Evolutionary conservation across 371 early-diverging fungal genomes (phyloP).

Genomic region (Mortierella sp.): DNA sequence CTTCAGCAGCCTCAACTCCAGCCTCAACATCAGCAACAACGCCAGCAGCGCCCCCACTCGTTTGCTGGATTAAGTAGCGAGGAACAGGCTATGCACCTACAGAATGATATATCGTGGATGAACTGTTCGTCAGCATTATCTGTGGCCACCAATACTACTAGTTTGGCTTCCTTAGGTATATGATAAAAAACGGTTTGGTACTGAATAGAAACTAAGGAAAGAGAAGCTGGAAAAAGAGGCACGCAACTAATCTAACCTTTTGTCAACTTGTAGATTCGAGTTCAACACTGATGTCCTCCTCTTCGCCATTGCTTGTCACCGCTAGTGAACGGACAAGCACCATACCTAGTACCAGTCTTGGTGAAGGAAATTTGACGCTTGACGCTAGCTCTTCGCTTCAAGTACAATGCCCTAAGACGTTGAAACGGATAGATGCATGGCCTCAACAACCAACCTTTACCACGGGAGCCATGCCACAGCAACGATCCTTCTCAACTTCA

Average conservation of each 20-base stretch:
- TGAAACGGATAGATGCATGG: neutral
- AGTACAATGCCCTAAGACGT: neutral
- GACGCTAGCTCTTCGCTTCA: neutral
- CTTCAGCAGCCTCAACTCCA: constrained; percentile 16
- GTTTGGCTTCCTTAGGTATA: neutral
- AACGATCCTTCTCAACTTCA: neutral
- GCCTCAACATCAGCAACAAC: constrained; percentile 13
- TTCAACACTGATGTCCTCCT: neutral
- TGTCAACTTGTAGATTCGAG: too few relatives aligned
- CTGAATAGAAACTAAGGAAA: neutral
- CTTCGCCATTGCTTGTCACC: neutral
- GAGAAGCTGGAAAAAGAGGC: neutral
- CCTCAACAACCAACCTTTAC: neutral
- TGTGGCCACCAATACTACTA: neutral
- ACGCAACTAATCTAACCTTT: too few relatives aligned
- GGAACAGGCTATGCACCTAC: neutral
- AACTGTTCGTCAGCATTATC: neutral
- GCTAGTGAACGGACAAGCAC: neutral
- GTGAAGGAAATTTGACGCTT: neutral
- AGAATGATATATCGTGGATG: constrained; percentile 8
- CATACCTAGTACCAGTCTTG: neutral
- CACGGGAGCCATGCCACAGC: neutral
- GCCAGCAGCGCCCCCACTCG: neutral
- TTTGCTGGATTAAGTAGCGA: neutral
- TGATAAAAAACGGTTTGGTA: neutral